Evolutionary conservation across 2,329 filamentous ascomycete genomes (phyloP).

Genomic region (Aphanoascus verrucosus): DNA sequence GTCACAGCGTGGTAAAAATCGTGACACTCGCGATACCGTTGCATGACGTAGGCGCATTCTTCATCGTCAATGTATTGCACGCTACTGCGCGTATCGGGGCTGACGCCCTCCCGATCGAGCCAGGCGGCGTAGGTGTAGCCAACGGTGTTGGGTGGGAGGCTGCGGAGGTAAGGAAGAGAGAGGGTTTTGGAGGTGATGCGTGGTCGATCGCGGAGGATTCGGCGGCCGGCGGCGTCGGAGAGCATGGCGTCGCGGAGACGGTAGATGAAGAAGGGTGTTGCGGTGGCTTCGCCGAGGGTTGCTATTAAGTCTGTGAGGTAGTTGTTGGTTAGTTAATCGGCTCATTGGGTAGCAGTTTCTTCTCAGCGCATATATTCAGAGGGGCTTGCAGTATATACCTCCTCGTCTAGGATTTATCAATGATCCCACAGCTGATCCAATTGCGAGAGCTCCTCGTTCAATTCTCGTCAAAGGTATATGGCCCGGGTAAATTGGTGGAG

Average conservation of each 20-base stretch:
- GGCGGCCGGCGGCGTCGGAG: slow-evolving; percentile 65
- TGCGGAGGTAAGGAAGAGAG: slow-evolving; percentile 58
- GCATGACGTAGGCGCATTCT: slow-evolving; percentile 97
- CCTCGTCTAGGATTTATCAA: slow-evolving; percentile 67
- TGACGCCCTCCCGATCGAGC: slow-evolving; percentile 90
- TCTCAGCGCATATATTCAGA: too few species aligned
- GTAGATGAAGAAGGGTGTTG: slow-evolving; percentile 88
- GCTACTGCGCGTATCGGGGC: slow-evolving; percentile 70
- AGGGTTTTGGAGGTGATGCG: slow-evolving; percentile 68
- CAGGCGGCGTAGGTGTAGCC: slow-evolving; percentile 75
- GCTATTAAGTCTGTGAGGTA: slow-evolving; percentile 77
- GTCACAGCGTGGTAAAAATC: slow-evolving; percentile 97
- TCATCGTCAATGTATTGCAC: slow-evolving; percentile 90
- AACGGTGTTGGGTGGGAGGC: slow-evolving; percentile 60
- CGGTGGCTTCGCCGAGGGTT: slow-evolving; percentile 84
- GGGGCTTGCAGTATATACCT: slow-evolving; percentile 40
- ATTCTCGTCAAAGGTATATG: slow-evolving; percentile 76
- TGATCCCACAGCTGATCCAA: slow-evolving; percentile 50
- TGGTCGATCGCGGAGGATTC: slow-evolving; percentile 81
- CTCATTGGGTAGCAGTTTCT: slow-evolving; percentile 4
- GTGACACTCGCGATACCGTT: slow-evolving; percentile 92
- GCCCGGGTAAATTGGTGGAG: slow-evolving; percentile 76
- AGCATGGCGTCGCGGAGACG: slow-evolving; percentile 91
- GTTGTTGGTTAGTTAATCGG: not conserved
- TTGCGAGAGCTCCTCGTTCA: slow-evolving; percentile 62